Evolutionary conservation across 1,284 basidiomycete genomes (phyloP).

Genomic region (Moniliophthora roreri): DNA sequence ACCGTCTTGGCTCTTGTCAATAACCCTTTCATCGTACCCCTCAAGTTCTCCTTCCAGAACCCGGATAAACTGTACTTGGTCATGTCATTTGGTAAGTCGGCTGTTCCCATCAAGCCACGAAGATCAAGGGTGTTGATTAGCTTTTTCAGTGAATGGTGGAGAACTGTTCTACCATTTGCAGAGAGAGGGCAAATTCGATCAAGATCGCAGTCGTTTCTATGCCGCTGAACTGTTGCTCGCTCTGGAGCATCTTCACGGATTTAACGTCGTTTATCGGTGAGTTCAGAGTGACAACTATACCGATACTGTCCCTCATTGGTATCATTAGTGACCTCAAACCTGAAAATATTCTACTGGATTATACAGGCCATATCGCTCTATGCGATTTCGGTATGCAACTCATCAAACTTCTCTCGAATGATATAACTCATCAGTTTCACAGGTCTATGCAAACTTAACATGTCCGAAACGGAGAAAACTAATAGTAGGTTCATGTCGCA

Average conservation of each 20-base stretch:
- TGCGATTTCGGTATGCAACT: slow-evolving; percentile 83
- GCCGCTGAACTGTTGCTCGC: slow-evolving; percentile 95
- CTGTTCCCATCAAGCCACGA: slow-evolving; percentile 2
- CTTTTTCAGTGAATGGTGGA: slow-evolving; percentile 83
- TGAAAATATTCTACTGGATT: slow-evolving; percentile 96
- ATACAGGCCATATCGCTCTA: slow-evolving; percentile 96
- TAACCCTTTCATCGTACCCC: slow-evolving; percentile 98
- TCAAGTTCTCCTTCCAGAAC: slow-evolving; percentile 99
- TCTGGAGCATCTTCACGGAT: slow-evolving; percentile 94
- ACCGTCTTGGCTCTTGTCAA: slow-evolving; percentile 97
- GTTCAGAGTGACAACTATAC: slow-evolving; percentile 16
- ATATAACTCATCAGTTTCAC: slow-evolving; percentile 5
- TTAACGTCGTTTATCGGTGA: slow-evolving; percentile 97
- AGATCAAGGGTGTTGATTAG: slow-evolving; percentile 4
- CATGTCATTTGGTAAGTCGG: slow-evolving; percentile 81
- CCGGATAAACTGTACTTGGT: slow-evolving; percentile 98
- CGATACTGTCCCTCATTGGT: background rate
- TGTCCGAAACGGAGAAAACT: slow-evolving; percentile 97
- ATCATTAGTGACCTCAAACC: slow-evolving; percentile 85
- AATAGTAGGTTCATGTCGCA: slow-evolving; percentile 69
- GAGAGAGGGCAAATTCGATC: slow-evolving; percentile 95
- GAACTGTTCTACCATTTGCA: slow-evolving; percentile 99
- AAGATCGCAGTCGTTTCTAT: slow-evolving; percentile 92
- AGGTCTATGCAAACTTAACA: slow-evolving; percentile 98
- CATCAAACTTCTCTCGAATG: background rate